phyloP scores from a whole-genome alignment of 2,329 filamentous ascomycete species.

The Alternaria consortialis region DNA sequence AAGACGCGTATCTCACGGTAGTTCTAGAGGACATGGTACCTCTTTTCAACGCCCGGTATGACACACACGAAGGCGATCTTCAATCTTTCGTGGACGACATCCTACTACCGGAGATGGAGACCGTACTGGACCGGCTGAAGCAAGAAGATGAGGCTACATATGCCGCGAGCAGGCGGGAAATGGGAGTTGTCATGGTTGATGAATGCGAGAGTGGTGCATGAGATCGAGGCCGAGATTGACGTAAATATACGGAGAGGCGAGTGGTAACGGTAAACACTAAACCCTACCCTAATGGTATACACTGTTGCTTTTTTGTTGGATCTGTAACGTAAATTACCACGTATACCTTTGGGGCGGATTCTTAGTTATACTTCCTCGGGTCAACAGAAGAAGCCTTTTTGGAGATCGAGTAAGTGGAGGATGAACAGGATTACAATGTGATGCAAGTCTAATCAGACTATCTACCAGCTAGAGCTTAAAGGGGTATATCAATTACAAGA shows the following conservation, averaged over 20 bases:
- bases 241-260: not conserved
- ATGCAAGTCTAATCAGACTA: conserved; percentile 1
- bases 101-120: not conserved
- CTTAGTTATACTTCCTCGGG: not conserved
- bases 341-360: no score
- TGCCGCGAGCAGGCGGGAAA: not conserved
- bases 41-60: not conserved
- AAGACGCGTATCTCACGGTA: not conserved
- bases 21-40: not conserved
- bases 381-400: not conserved
- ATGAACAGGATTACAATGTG: not conserved
- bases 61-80: not conserved
- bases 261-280: not conserved
- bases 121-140: not conserved
- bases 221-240: not conserved
- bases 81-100: not conserved
- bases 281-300: not conserved
- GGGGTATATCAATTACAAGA: conserved; percentile 9
- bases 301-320: not conserved
- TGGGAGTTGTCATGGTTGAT: not conserved
- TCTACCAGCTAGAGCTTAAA: not conserved
- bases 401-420: not conserved
- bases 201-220: not conserved
- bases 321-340: not conserved
- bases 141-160: not conserved